Evolutionary conservation across 192 early-diverging fungal genomes (phyloP).

Genomic region (Diversispora epigaea): DNA sequence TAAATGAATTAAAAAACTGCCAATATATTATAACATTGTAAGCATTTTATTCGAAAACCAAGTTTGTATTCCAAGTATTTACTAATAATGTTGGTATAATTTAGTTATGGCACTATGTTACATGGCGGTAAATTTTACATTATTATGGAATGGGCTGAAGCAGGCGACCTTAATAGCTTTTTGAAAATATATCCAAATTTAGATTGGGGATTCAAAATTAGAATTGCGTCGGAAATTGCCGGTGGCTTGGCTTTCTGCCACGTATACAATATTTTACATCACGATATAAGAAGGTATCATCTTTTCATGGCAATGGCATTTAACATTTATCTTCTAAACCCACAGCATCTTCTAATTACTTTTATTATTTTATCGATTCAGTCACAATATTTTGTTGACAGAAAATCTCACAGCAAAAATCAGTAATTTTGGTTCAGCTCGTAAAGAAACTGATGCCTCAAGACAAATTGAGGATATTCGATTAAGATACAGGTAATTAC

Average conservation of each 20-base stretch:
- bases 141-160: conserved; percentile 8
- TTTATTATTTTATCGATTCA: neutral
- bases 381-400: conserved; percentile 24
- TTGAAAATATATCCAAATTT: neutral
- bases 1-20: conserved; percentile 15
- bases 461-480: neutral
- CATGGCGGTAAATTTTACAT: neutral
- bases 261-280: conserved; percentile 5
- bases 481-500: conserved; percentile 1
- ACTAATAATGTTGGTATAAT: neutral
- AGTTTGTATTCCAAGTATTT: neutral
- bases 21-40: conserved; percentile 26
- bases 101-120: conserved; percentile 13
- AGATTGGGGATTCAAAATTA: neutral
- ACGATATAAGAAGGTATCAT: conserved; percentile 14
- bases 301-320: neutral
- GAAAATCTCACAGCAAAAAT: neutral
- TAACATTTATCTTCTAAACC: neutral
- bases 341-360: neutral
- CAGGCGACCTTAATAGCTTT: neutral
- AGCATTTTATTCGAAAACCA: neutral
- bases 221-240: neutral
- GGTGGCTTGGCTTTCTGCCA: conserved; percentile 10
- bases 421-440: conserved; percentile 1
- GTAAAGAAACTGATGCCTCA: neutral